Percentiles rank a stretch among this genome's conserved stretches.
Conservation (phyloP, 495 filamentous ascomycete species). For the Aspergillus homomorphus region DNA sequence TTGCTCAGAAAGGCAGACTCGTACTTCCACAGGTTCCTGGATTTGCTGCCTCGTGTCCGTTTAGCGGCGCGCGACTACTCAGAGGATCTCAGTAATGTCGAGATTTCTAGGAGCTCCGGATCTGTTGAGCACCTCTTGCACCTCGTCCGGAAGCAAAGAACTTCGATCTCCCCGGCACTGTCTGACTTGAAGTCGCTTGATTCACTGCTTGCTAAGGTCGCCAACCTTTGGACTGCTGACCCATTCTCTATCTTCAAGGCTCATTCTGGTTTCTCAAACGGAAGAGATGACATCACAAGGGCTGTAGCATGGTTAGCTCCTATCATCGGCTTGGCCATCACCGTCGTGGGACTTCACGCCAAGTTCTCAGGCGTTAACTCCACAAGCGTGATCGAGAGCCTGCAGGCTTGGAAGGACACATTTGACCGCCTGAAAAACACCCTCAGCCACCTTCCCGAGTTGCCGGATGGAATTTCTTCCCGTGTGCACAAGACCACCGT, state of each 20-base stretch:
- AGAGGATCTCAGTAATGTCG: constrained; percentile 74
- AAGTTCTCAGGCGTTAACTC: constrained; percentile 54
- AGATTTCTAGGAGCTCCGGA: constrained; percentile 72
- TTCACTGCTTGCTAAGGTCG: constrained; percentile 34
- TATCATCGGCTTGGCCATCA: constrained; percentile 43
- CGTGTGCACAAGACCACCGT: constrained; percentile 39
- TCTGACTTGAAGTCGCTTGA: constrained; percentile 37
- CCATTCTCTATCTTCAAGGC: constrained; percentile 29
- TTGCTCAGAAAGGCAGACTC: constrained; percentile 53
- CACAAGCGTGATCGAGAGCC: constrained; percentile 32
- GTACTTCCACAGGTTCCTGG: constrained; percentile 74
- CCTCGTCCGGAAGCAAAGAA: constrained; percentile 64
- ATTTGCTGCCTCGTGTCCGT: constrained; percentile 65
- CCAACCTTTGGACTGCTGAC: constrained; percentile 41
- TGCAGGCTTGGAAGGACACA: constrained; percentile 49
- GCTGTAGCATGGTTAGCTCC: constrained; percentile 49
- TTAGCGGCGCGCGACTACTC: constrained; percentile 66
- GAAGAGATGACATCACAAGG: constrained; percentile 21
- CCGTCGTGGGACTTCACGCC: constrained; percentile 55
- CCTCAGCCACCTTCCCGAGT: constrained; percentile 45
- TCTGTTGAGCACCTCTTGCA: constrained; percentile 79
- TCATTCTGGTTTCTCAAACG: constrained; percentile 17
- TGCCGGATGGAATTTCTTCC: constrained; percentile 56
- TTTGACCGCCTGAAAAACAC: constrained; percentile 39
- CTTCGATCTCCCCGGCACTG: constrained; percentile 43